Base-by-base conservation (phyloP, 495 filamentous ascomycete genomes). In the Friedmanniomyces simplex region DNA sequence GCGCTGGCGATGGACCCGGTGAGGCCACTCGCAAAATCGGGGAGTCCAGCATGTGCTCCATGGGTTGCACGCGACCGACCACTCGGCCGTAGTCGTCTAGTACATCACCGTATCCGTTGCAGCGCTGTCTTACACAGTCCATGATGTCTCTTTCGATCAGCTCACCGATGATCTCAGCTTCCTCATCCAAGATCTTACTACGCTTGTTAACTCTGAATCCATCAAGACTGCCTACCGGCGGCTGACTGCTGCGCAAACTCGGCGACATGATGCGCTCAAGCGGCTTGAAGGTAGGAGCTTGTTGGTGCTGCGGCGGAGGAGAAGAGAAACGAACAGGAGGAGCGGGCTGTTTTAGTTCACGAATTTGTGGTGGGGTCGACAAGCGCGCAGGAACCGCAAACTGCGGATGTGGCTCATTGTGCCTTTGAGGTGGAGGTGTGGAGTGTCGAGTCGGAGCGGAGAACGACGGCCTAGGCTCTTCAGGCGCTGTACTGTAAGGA, bases 181-280 rank as follows among this genome's bases (percentile, higher is more conserved):
- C 76, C 49, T 75, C 76, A 52, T 78, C 74, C 18, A 79, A 70
- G 16, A 79, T 71, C 51, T 75, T 76, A 64, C 76, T 76, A 60
- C 75, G 76, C 64, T 76, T 78, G 59, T 78, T 79, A 64, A 79
- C 66, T 63, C 77, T 78, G 64, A 69, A 70, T 32, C 74, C 77
- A 54, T 76, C 69, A 30, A 78, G 67, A 50, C 74, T 74, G 12
- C 70, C 66, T 32, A 76, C 68, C 3, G 74, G 73, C 36, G 80
- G 78, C 2, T 82, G 67, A 10, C 14, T 52, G 37, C 46, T 47
- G 3, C 25, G 6, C 18, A 18, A 4, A 36, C 39, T 43, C 14
- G 39, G 39, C 11, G 32, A 48, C 11, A 43, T 21, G 26, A 60
- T 43, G n/a, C 52, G 43, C 22, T 41, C 18, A 10, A 50, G 52